phyloP scores from a whole-genome alignment of 176 grass and related monocot genomes.

The Oryza meridionalis region DNA sequence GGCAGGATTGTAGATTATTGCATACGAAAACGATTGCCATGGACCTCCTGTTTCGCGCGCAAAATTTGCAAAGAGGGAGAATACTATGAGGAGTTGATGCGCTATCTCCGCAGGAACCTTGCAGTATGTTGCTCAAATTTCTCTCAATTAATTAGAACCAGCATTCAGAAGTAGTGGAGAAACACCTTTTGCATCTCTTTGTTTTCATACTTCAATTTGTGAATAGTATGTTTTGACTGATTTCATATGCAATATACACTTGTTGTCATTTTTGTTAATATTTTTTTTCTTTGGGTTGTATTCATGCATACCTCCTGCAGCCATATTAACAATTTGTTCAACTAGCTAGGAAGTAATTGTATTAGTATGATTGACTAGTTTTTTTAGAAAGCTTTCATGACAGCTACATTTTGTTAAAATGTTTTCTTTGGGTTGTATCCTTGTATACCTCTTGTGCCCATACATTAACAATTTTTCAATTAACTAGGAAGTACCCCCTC shows the following conservation, averaged over 20 bases:
- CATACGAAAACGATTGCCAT: slow-evolving; percentile 73
- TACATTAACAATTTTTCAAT: not conserved
- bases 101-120: slow-evolving; percentile 80
- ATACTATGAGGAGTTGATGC: slow-evolving; percentile 94
- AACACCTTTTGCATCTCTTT: not conserved
- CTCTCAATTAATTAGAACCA: not conserved
- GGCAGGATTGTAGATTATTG: slow-evolving; percentile 78
- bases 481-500: not conserved
- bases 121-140: slow-evolving; percentile 52
- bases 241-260: not conserved
- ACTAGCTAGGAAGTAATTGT: not conserved
- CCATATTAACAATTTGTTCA: not conserved
- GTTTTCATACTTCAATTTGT: not conserved
- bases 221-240: not conserved
- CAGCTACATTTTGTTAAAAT: slow-evolving; percentile 12
- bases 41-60: slow-evolving; percentile 68
- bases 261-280: slow-evolving; percentile 1
- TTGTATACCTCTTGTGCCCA: not conserved
- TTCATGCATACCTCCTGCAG: not conserved
- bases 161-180: not conserved
- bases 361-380: not conserved
- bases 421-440: not conserved
- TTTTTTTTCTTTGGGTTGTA: not conserved
- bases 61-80: slow-evolving; percentile 86
- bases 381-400: not conserved